These are phyloP conservation scores for Candida krabiensis DNA, from an alignment of 805 yeast genomes.

Conservation along the genomic window DNA sequence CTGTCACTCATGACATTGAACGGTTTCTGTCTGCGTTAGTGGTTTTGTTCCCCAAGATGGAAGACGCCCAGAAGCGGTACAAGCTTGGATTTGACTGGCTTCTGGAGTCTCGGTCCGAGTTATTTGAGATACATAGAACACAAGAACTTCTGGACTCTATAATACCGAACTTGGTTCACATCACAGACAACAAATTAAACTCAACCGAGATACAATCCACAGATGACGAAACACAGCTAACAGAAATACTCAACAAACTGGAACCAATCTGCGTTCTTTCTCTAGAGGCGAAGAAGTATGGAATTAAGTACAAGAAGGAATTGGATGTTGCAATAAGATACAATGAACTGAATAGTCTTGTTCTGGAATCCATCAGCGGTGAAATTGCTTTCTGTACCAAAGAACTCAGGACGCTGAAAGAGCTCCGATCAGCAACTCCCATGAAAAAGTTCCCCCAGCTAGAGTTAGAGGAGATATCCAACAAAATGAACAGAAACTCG, in stretches of 20 bases:
- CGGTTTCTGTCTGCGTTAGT: no score
- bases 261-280: constrained; percentile 34
- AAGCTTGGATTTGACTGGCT: constrained; percentile 27
- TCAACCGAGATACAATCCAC: constrained; percentile 7
- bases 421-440: constrained; percentile 40
- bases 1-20: no score
- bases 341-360: constrained; percentile 40
- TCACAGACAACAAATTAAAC: constrained; percentile 31
- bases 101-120: constrained; percentile 30
- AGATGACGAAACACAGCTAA: not conserved
- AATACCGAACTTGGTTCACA: constrained; percentile 35
- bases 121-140: constrained; percentile 31
- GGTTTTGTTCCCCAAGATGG: constrained; percentile 9
- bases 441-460: constrained; percentile 30
- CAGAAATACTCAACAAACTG: constrained; percentile 3
- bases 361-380: constrained; percentile 41
- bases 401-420: constrained; percentile 37
- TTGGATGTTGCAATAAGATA: constrained; percentile 44
- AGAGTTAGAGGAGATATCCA: constrained; percentile 11
- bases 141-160: constrained; percentile 35
- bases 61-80: constrained; percentile 5
- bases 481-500: constrained; percentile 9
- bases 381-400: constrained; percentile 40
- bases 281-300: constrained; percentile 27
- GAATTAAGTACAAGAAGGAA: constrained; percentile 30